These are phyloP conservation scores for Botrytis pseudocinerea DNA, from an alignment of 2,329 filamentous ascomycete species.

Conservation along the genomic window DNA sequence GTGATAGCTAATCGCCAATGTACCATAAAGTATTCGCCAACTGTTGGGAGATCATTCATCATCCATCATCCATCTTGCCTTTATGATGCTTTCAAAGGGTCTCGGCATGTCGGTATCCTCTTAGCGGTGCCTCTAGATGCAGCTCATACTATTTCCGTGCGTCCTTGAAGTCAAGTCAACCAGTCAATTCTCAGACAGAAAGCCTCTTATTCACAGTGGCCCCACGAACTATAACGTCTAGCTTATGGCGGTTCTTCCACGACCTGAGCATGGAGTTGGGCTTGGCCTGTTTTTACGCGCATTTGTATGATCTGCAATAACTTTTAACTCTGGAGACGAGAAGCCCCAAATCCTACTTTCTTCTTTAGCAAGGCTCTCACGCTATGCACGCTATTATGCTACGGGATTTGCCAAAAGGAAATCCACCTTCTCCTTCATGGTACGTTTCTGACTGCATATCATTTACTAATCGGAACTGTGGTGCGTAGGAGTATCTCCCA, in stretches of 20 bases:
- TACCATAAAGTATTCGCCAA: neutral
- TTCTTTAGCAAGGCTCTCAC: neutral
- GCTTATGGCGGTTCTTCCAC: slow-evolving; percentile 20
- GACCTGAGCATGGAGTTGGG: neutral
- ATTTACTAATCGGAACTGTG: slow-evolving; percentile 4
- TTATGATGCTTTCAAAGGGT: neutral
- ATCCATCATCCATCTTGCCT: slow-evolving; percentile 9
- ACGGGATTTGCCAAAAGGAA: neutral
- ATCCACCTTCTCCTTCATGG: neutral
- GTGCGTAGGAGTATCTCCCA: neutral
- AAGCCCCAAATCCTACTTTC: slow-evolving; percentile 7
- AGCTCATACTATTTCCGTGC: neutral
- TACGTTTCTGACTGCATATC: slow-evolving; percentile 14
- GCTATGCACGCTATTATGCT: neutral
- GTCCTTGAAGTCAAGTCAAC: slow-evolving; percentile 14
- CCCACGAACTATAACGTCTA: slow-evolving; percentile 15
- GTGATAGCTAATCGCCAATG: neutral
- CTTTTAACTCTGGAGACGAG: slow-evolving; percentile 4
- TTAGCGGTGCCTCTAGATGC: neutral
- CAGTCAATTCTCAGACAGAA: slow-evolving; percentile 5
- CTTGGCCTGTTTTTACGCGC: neutral
- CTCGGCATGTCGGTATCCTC: neutral
- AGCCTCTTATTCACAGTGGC: neutral
- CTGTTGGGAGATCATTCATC: neutral
- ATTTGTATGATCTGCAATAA: neutral